Evolutionary conservation across 2,329 filamentous ascomycete species (phyloP), one percentile per base, ranked within the genome.

Genomic region (Chaetothyriales sp.): DNA sequence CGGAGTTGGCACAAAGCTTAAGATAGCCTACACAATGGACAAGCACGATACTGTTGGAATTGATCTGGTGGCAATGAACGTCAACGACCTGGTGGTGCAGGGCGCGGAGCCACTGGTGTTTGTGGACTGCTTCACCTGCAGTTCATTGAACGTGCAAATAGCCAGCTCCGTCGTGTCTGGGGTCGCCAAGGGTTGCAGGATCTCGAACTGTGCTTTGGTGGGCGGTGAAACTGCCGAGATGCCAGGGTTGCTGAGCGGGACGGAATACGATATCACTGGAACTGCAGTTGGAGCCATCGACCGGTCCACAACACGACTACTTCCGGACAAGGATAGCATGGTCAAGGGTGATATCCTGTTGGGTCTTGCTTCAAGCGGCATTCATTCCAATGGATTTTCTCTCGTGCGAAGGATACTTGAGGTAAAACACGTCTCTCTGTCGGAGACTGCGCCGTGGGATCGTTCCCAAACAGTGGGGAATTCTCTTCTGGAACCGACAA

Each of bases 151-250:
- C 60, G 79, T 90, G 7, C 74, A 81, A 40, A 81, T 81, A 4
- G 88, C 89, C 0, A 82, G 85, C 9, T 77, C 81, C n/a, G 97
- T 98, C 64, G 86, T 98, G 43, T 80, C 88, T 63, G 89, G 92
- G 57, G 89, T 98, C 2, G 89, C 89, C 2, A 77, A 83, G 28
- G 92, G 92, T 47, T 98, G 92, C 70, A 80, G 81, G 54, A 80
- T 89, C 63, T 81, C 90, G 0, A 84, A 84, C 45, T 95, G 90
- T 64, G 89, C 89, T 15, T 77, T 98, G 2, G 86, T 97, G n/a
- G 92, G 92, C 43, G 92, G 92, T 45, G 92, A 98, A 71, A 98
- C 92, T 0, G 92, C 92, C 5, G 92, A 98, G 71, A 97, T 98
- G 92, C 90, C 90, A 0, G 89, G 89, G 51, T 87, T 97, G 74